Evolutionary conservation across 2,329 filamentous ascomycete species (phyloP), one percentile per base, ranked within the genome.

Genomic region (Paracoccidioides brasiliensis): DNA sequence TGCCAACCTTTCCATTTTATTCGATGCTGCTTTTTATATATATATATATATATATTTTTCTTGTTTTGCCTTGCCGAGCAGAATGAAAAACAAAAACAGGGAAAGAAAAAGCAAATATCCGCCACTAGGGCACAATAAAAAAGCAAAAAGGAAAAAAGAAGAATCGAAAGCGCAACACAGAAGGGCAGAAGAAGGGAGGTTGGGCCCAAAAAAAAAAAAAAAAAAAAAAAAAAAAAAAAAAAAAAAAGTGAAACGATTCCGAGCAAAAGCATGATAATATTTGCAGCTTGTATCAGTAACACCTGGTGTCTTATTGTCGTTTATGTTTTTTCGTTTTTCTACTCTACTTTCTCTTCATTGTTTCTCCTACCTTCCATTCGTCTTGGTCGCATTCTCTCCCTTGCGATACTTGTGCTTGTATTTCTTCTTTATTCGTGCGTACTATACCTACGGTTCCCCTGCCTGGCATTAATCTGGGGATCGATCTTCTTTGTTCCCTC

Each of bases 1-100:
- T 74, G 55, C 52, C 53, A 40, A 44, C 53, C 49, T 58, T 53
- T 52, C 38, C 55, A 63, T 58, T 54, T 46, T 38, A 37, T 43
- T 30, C 45, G 49, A 37, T 37, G n/a, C 30, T 55, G 44, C 22
- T 44, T 52, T 45, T 40, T 44, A 9, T 44, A 28, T 44, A 9
- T 43, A 8, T 43, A n/a, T n/a, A n/a, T n/a, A n/a, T n/a, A n/a
- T n/a, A n/a, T 8, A 10, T 30, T 48, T 48, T 48, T 14, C 45
- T 12, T 48, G 14, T 48, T 48, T 48, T 3, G 45, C 9, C 3
- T 38, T 38, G 45, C 9, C 3, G 6, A 45, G 4, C 6, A 45
- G 30, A 40, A 14, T 41, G 40, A 45, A 45, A 45, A 30, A 4
- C 22, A 22, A 22, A 22, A 22, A 22, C 22, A 22, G 22, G 22